phyloP scores from a whole-genome alignment of 169 alveolate genomes.

The Plasmodium adleri region DNA sequence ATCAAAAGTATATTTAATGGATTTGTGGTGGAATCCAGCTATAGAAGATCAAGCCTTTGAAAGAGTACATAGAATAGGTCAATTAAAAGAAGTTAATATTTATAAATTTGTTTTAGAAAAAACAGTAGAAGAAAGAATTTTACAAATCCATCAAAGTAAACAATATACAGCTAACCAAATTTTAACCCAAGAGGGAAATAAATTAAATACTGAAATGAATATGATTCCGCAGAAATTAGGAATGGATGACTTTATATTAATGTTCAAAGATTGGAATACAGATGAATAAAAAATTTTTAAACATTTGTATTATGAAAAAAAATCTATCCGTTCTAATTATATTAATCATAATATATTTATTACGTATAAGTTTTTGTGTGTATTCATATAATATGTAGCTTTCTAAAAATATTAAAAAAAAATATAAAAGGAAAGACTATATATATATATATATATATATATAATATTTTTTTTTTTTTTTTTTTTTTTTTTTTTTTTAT shows the following conservation, averaged over 20 bases:
- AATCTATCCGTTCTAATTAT: too few relatives aligned
- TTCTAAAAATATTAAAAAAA: too few relatives aligned
- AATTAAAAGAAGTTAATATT: slow-evolving; percentile 87
- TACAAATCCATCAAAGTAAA: slow-evolving; percentile 83
- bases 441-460: too few relatives aligned
- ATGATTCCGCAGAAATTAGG: slow-evolving; percentile 57
- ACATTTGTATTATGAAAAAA: too few relatives aligned
- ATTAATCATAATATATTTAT: too few relatives aligned
- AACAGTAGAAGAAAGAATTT: slow-evolving; percentile 90
- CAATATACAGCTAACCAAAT: slow-evolving; percentile 75
- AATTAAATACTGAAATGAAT: slow-evolving; percentile 51
- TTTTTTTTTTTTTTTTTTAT: too few relatives aligned
- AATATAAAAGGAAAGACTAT: too few relatives aligned
- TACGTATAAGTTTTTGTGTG: too few relatives aligned
- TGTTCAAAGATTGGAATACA: slow-evolving; percentile 73
- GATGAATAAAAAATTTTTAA: slow-evolving; percentile 13
- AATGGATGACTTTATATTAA: slow-evolving; percentile 66
- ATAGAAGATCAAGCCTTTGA: slow-evolving; percentile 95
- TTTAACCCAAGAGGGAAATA: slow-evolving; percentile 61
- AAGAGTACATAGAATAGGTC: slow-evolving; percentile 96
- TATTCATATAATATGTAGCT: too few relatives aligned
- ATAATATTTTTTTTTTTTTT: too few relatives aligned
- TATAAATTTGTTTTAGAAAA: slow-evolving; percentile 86
- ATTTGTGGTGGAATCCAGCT: slow-evolving; percentile 95
- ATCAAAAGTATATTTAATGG: slow-evolving; percentile 87